Base-by-base conservation (phyloP, 148 eudicot genomes). In the Amaranthus palmeri region DNA sequence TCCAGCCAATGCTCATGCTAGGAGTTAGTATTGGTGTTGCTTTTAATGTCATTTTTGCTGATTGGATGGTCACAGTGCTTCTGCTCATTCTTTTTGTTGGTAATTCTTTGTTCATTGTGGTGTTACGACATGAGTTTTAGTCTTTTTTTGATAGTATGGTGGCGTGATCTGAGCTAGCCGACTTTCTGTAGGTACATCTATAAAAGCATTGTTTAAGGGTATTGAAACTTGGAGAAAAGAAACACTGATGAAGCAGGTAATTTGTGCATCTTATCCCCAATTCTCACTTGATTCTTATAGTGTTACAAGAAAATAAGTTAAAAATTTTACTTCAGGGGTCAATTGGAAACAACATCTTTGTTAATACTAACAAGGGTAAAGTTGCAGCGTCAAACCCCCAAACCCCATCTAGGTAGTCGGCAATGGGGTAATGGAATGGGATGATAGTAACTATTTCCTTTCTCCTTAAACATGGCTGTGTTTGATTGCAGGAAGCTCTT, bases 1-100 rank as follows among this genome's bases (percentile, higher is more conserved):
- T 93, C 66, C 98, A 93, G 68, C 98, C 98, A 25, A 91, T 93
- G 98, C 96, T 93, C 45, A 89, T 93, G 98, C 79, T 93, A 43
- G 98, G 98, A n/a, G 85, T 93, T 68, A 93, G 98, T 67, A 86
- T 91, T 58, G 97, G 98, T 54, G 96, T 91, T 73, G 71, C 96
- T 56, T 89, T 89, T 73, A 93, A 93, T 83, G 98, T 91, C 57
- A 65, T 91, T 41, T 91, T 93, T 76, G 90, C 98, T 45, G 97
- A 93, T 69, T 93, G 98, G 98, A 88, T 93, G 98, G 91, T 93
- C 73, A 91, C 97, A 9, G 83, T 91, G 70, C 84, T 93, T 61
- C 83, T 93, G 56, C 91, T 93, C 54, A 48, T 91, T 69, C 91
- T 93, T 57, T 93, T 93, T 67, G 1, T 86, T 70, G 97, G 98